Base-by-base conservation (phyloP, 202 grass and related monocot species). In the Tripidium arundinaceum region DNA sequence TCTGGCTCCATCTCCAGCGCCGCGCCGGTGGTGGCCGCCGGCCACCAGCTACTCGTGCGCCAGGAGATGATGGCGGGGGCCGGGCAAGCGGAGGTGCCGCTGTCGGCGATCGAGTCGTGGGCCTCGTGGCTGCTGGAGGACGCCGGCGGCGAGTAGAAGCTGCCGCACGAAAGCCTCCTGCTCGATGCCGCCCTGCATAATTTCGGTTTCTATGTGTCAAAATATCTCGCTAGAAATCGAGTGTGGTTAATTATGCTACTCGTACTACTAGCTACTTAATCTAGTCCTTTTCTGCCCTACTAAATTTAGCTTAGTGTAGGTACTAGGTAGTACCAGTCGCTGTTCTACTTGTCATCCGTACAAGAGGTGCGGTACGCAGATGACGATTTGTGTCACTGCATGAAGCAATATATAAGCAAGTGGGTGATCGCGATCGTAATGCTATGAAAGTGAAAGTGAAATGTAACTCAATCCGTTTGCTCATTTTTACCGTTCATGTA, bases 91-190 rank as follows among this genome's bases (percentile, higher is more conserved):
- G 50, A 24, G 29, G 33, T 54, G 62, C 76, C 63, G 41, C 68
- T 93, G 58, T 88, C 85, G 26, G 70, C 62, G 55, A 71, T 93
- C 61, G 91, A 90, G 73, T 90, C 85, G 81, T n/a, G n/a, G n/a
- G n/a, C n/a, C n/a, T n/a, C n/a, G n/a, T 93, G 91, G 91, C 78
- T 93, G 62, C 71, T 85, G 57, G 73, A 85, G 39, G 91, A 90
- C 86, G 91, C 77, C 77, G 42, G 45, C 73, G 36, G 2, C 22
- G 84, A 85, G 4, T 62, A 79, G n/a, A 64, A 29, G 69, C 15
- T 61, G 58, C 50, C 62, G 34, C 79, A 67, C 31, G 79, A 75
- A 1, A 11, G 26, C 43, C 55, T 55, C 38, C 78, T 89, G 24
- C 81, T 78, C 34, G 85, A 82, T 18, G 71, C 68, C 68, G 78